Evolutionary conservation across 768 basidiomycete species (phyloP).

Genomic region (Tulasnella sp.): DNA sequence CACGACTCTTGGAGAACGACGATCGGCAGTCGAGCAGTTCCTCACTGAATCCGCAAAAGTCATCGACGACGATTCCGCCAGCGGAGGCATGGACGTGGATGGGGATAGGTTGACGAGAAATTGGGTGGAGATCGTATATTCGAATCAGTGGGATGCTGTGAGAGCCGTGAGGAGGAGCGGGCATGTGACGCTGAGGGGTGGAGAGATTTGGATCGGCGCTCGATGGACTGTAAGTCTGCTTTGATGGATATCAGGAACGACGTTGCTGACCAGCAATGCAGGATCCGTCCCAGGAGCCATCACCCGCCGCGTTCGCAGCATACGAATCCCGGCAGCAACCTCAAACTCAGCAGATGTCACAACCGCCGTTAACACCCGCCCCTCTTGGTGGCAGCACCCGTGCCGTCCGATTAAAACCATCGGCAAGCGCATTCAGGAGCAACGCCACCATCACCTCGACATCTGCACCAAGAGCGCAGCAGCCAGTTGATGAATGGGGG

Average conservation of each 20-base stretch:
- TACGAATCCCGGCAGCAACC: neutral
- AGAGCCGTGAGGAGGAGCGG: slow-evolving; percentile 18
- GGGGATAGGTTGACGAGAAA: neutral
- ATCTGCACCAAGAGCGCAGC: slow-evolving; percentile 1
- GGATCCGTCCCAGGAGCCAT: slow-evolving; percentile 1
- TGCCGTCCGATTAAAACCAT: slow-evolving; percentile 16
- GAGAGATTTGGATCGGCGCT: neutral
- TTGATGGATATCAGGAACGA: neutral
- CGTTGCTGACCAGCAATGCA: neutral
- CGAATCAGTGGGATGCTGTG: slow-evolving; percentile 14
- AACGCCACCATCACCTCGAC: neutral
- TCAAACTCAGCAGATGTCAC: neutral
- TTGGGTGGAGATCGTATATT: slow-evolving; percentile 22
- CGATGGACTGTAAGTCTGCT: slow-evolving; percentile 9
- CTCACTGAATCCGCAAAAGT: slow-evolving; percentile 8
- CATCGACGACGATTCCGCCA: neutral
- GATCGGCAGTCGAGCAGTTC: slow-evolving; percentile 5
- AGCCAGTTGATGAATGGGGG: slow-evolving; percentile 9
- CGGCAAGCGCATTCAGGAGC: slow-evolving; percentile 20
- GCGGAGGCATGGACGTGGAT: neutral
- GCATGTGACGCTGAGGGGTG: neutral
- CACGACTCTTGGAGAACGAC: neutral
- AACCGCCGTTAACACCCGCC: neutral
- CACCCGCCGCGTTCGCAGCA: neutral
- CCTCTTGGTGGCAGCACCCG: neutral